These are phyloP conservation scores for Oleoguttula mirabilis DNA, from an alignment of 495 filamentous ascomycete genomes.

Conservation along the genomic window DNA sequence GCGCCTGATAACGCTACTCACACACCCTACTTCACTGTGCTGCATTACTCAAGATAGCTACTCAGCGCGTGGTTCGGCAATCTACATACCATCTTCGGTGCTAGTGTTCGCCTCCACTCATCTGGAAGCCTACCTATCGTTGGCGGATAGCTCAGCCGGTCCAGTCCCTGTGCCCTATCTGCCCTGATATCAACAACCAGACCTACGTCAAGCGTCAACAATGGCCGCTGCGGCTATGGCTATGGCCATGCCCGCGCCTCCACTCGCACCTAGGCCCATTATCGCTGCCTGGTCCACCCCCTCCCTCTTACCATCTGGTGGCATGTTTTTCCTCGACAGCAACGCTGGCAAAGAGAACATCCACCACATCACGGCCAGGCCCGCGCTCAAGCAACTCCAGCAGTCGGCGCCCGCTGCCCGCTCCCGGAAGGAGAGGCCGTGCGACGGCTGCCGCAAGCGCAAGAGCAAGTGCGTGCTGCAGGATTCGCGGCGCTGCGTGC, in stretches of 20 bases:
- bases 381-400: slow-evolving; percentile 20
- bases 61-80: background rate
- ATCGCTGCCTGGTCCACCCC: slow-evolving; percentile 3
- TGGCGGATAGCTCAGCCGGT: too few relatives aligned
- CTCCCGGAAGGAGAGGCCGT: slow-evolving; percentile 24
- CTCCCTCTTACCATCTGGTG: slow-evolving; percentile 26
- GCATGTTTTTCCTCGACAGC: slow-evolving; percentile 22
- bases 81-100: too few relatives aligned
- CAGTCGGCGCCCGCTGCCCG: slow-evolving; percentile 10
- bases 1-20: background rate
- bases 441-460: slow-evolving; percentile 71
- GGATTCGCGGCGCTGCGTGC: slow-evolving; percentile 60
- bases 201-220: background rate
- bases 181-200: background rate
- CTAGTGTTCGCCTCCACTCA: too few relatives aligned
- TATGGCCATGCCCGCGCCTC: background rate
- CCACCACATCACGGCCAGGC: too few relatives aligned
- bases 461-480: slow-evolving; percentile 88
- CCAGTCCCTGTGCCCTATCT: background rate
- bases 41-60: background rate
- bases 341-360: slow-evolving; percentile 29
- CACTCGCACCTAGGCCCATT: background rate
- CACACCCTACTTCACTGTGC: background rate
- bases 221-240: background rate
- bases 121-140: too few relatives aligned